Base-by-base conservation (phyloP, 2,329 filamentous ascomycete genomes). In the Calcarisporium arbuscula region DNA sequence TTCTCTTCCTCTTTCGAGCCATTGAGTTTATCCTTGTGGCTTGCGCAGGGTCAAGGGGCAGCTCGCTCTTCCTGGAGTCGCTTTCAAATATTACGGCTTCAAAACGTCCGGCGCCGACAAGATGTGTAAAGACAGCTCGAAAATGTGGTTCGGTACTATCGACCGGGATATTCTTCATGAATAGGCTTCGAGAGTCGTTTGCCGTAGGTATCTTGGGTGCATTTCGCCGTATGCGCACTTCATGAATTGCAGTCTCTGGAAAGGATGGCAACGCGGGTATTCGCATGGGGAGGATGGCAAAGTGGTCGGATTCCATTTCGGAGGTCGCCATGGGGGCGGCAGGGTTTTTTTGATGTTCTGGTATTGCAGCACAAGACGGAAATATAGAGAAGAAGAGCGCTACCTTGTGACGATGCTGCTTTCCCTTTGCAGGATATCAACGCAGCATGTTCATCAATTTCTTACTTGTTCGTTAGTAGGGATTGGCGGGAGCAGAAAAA, bases 161-260 rank as follows among this genome's bases (percentile, higher is more conserved):
- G 43, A 82, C 70, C 6, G 92, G 92, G 1, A 94, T 65, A 51
- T 98, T 96, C 44, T 89, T 84, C n/a, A 94, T 56, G 61, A 95
- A 98, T 14, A 98, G 71, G 41, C 85, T 88, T 48, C 89, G 80
- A 12, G 77, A 66, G 48, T 90, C 83, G 57, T 84, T 74, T 35
- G 74, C 68, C 7, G 82, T 83, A 11, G 85, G 78, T 26, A 85
- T 72, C 61, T 83, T 86, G 41, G 90, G 88, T 29, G 80, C 72
- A 60, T 96, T 89, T 36, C 78, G 78, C 45, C 86, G 85, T 36
- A 96, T 64, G 64, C 95, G 95, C 50, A 96, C 68, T 61, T 89
- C 86, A 64, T 96, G 92, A 32, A 76, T 77, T 38, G 79, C 72
- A 28, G 72, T 60, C 27, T 69, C 61, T 17, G 79, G 73, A 39